Base-by-base conservation (phyloP, 2,329 filamentous ascomycete genomes). In the Ophiocordyceps camponoti-leonardi region DNA sequence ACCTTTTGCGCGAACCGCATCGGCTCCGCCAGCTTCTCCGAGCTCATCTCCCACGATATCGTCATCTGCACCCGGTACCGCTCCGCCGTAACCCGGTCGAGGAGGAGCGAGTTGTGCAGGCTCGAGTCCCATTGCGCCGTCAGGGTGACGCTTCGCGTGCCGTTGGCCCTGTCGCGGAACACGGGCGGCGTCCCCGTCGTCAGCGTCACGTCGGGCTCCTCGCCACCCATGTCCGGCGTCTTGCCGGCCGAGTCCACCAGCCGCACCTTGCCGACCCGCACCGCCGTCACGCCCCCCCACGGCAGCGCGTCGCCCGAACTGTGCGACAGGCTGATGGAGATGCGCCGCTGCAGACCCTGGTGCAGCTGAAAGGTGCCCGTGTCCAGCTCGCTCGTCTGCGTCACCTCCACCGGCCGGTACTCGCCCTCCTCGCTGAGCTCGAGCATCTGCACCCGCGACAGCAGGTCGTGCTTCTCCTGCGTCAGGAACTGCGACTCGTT, bases 61-160 rank as follows among this genome's bases (percentile, higher is more conserved):
- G 83, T 81, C 64, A 95, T 81, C 61, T 94, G 88, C 19, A 98
- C 84, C 41, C 83, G 82, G 61, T 92, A 88, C 58, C 87, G 92
- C 48, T 95, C 88, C n/a, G 85, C 77, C 2, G 92, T 96, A 1
- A 86, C 82, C 23, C 90, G 80, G 62, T 98, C 88, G n/a, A 98
- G 76, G 14, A 96, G 71, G n/a, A 94, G 69, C 6, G 92, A 95
- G 50, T 79, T 81, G 61, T 98, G 92, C 52, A 92, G 71, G 56
- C 87, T 94, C 0, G 90, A 95, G 59, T 98, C 92, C 92, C 92
- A 98, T 57, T 96, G 88, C 0, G 84, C 87, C n/a, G 83, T 74
- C 41, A 96, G 71, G 1, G 82, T 88, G 35, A 95, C 80, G 58
- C 83, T 87, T 33, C 81, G 82, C 1, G 88, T 95, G 35, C 92